phyloP scores from a whole-genome alignment of 805 yeast species.

The Ogataea thermomethanolica region DNA sequence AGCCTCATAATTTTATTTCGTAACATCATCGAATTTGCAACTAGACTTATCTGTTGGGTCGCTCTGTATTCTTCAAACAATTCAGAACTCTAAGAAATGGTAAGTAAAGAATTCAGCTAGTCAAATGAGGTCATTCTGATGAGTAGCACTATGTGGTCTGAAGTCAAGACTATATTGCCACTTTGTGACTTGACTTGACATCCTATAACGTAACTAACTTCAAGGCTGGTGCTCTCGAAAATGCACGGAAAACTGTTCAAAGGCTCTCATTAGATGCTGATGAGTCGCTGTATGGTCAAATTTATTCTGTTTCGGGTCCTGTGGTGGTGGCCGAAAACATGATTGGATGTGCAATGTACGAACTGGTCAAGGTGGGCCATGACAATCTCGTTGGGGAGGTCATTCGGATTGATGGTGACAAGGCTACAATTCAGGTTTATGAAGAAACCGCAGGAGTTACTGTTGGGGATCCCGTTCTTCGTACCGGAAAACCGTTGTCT shows the following conservation, averaged over 20 bases:
- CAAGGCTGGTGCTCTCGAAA: slow-evolving; percentile 93
- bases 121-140: too few species aligned
- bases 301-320: slow-evolving; percentile 96
- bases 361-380: slow-evolving; percentile 96
- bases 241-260: slow-evolving; percentile 90
- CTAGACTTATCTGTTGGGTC: not conserved
- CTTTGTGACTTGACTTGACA: not conserved
- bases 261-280: slow-evolving; percentile 73
- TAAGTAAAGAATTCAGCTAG: slow-evolving; percentile 3
- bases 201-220: not conserved
- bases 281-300: slow-evolving; percentile 82
- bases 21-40: not conserved
- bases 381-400: slow-evolving; percentile 97
- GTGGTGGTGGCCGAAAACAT: slow-evolving; percentile 96
- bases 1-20: slow-evolving; percentile 15
- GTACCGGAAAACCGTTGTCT: slow-evolving; percentile 98
- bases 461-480: slow-evolving; percentile 96
- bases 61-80: not conserved
- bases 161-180: not conserved
- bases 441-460: slow-evolving; percentile 99
- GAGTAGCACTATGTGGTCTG: not conserved
- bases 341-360: slow-evolving; percentile 99
- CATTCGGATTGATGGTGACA: slow-evolving; percentile 92
- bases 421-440: slow-evolving; percentile 97
- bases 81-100: slow-evolving; percentile 2